Evolutionary conservation across 2,329 filamentous ascomycete species (phyloP), one percentile per base, ranked within the genome.

Genomic region (Calonectria naviculata): DNA sequence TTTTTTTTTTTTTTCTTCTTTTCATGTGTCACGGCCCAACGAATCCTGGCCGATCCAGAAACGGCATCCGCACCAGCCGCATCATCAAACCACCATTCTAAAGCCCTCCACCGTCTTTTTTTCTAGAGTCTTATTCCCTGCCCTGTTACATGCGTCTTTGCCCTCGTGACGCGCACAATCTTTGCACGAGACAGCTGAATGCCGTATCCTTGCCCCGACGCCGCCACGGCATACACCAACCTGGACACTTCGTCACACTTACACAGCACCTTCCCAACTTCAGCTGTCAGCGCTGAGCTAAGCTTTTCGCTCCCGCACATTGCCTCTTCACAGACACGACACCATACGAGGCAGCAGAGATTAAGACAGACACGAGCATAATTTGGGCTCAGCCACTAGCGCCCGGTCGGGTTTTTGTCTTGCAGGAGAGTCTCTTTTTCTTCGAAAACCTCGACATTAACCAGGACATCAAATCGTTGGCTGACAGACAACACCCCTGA

Each of bases 241-340:
- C 64, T 67, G 61, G 72, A 73, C 60, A 66, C 60, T 62, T 71
- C 65, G 75, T 77, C 72, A 73, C 77, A 79, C 77, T 80, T 79
- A 79, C 77, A 78, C 75, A 71, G 68, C 73, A 72, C 74, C 42
- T 73, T 65, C 69, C 70, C 67, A 65, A 62, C 70, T 66, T 71
- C 66, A 54, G 66, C 52, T 69, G 62, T 68, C 71, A 70, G 65
- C 73, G 67, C 73, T 74, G 73, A 75, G 73, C 73, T 74, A 76
- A 74, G 74, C 73, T 71, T 70, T 61, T 73, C 42, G n/a, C 42
- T 71, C 62, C 65, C 62, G 63, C 60, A 70, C 65, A 71, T 56
- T 60, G 52, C 72, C 62, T 73, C 74, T 76, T 71, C 67, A 75
- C 68, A 67, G 68, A 65, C 56, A 73, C 71, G 62, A 62, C 31